Evolutionary conservation across 2,329 filamentous ascomycete species (phyloP).

Genomic region (Aureobasidium sp.): DNA sequence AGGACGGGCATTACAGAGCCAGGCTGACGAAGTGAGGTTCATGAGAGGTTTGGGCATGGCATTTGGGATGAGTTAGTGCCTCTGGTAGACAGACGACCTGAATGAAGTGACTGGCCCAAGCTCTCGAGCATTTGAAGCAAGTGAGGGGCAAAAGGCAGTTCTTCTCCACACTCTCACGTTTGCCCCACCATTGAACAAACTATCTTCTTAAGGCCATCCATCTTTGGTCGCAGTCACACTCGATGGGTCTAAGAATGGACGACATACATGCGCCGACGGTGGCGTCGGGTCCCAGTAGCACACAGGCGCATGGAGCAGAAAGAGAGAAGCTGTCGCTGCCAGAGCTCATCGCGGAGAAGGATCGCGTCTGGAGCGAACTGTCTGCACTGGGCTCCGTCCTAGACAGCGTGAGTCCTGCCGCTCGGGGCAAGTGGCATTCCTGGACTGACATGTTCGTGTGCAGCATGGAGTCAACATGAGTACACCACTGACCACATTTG

Average conservation of each 20-base stretch:
- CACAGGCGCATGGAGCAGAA: slow-evolving; percentile 40
- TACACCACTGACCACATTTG: slow-evolving; percentile 75
- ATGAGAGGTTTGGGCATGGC: slow-evolving; percentile 55
- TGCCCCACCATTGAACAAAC: slow-evolving; percentile 8
- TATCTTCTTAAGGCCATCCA: neutral
- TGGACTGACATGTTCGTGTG: slow-evolving; percentile 18
- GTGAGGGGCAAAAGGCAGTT: slow-evolving; percentile 13
- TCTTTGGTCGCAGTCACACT: neutral
- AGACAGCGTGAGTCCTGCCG: slow-evolving; percentile 54
- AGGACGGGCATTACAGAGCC: slow-evolving; percentile 65
- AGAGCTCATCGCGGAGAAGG: slow-evolving; percentile 78
- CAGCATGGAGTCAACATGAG: slow-evolving; percentile 93
- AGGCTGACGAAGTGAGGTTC: slow-evolving; percentile 73
- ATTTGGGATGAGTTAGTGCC: neutral
- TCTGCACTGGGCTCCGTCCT: slow-evolving; percentile 77
- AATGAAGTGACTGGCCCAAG: slow-evolving; percentile 7
- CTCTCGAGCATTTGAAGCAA: slow-evolving; percentile 1
- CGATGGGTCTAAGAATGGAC: slow-evolving; percentile 56
- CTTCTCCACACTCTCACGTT: slow-evolving; percentile 9
- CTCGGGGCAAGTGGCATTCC: neutral
- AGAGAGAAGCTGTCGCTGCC: slow-evolving; percentile 59
- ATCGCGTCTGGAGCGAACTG: slow-evolving; percentile 77
- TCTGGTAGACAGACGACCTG: neutral
- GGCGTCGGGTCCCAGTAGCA: slow-evolving; percentile 63
- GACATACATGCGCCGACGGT: slow-evolving; percentile 64